Conservation (phyloP, 129 eudicot genomes). For the Artemisia annua region DNA sequence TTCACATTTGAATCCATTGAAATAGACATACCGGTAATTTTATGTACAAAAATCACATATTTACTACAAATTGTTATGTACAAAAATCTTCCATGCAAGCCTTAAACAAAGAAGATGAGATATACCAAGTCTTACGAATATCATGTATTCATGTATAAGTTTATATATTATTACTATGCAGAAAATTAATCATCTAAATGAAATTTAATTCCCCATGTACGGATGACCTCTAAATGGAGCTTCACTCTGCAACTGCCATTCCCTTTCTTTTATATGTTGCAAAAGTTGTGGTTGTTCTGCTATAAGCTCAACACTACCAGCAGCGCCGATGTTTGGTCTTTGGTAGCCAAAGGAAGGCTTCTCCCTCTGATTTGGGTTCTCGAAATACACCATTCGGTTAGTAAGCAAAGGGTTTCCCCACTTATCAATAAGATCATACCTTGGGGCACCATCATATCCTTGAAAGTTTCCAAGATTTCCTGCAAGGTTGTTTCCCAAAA, state of each 20-base stretch:
- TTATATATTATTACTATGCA: constrained; percentile 9
- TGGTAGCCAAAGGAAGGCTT: constrained; percentile 44
- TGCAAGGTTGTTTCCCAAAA: constrained; percentile 32
- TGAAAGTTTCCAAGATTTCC: constrained; percentile 35
- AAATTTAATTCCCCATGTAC: constrained; percentile 61
- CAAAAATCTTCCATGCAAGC: background rate
- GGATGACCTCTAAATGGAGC: constrained; percentile 55
- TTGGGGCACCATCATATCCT: constrained; percentile 46
- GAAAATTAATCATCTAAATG: background rate
- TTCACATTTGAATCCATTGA: background rate
- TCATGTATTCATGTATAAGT: background rate
- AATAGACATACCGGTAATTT: background rate
- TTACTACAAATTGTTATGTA: background rate
- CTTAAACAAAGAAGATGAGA: background rate
- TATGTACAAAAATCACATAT: background rate
- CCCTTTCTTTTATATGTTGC: constrained; percentile 75
- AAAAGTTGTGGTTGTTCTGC: constrained; percentile 52
- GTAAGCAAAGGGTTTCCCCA: constrained; percentile 72
- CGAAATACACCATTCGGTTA: constrained; percentile 44
- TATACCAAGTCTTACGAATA: constrained; percentile 20
- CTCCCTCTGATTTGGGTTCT: constrained; percentile 45
- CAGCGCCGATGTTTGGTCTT: constrained; percentile 34
- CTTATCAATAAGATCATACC: constrained; percentile 54
- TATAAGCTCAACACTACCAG: constrained; percentile 37
- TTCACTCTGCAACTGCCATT: constrained; percentile 61